These are phyloP conservation scores for Oryza punctata DNA, from an alignment of 176 grass and related monocot genomes.

Conservation along the genomic window DNA sequence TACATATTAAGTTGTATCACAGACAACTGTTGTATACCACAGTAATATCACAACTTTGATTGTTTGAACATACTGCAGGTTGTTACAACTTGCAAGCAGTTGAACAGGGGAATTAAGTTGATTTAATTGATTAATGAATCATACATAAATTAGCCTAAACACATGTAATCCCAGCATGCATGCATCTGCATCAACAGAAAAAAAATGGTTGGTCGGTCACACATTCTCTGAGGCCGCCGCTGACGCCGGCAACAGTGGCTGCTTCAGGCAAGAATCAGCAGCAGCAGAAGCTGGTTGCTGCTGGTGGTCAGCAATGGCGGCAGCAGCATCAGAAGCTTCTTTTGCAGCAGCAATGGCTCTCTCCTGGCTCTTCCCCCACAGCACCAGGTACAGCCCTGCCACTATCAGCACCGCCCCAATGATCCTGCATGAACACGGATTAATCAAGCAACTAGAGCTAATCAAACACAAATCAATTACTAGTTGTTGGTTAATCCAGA, in stretches of 20 bases:
- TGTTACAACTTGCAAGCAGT: neutral
- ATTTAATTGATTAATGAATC: neutral
- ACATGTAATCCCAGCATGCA: neutral
- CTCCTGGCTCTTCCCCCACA: conserved; percentile 29
- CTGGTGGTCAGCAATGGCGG: neutral
- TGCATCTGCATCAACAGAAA: neutral
- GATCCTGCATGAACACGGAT: neutral
- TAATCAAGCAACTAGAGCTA: neutral
- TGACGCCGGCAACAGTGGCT: neutral
- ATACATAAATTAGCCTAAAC: neutral
- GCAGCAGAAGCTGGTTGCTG: too few species aligned
- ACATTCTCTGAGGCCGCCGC: conserved; percentile 1
- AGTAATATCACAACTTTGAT: too few species aligned
- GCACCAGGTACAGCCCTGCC: conserved; percentile 13
- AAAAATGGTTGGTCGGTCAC: neutral
- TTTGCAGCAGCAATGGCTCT: neutral
- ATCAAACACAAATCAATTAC: neutral
- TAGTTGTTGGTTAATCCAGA: neutral
- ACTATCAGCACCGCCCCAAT: conserved; percentile 14
- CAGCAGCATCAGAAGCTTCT: neutral
- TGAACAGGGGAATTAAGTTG: neutral
- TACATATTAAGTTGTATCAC: too few species aligned
- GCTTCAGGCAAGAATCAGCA: conserved; percentile 22
- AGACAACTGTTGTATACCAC: too few species aligned
- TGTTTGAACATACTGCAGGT: neutral